A percentile compares a stretch with the other conserved stretches of the same genome.
Conservation (phyloP, 805 yeast species). For the Teunomyces tritomae region DNA sequence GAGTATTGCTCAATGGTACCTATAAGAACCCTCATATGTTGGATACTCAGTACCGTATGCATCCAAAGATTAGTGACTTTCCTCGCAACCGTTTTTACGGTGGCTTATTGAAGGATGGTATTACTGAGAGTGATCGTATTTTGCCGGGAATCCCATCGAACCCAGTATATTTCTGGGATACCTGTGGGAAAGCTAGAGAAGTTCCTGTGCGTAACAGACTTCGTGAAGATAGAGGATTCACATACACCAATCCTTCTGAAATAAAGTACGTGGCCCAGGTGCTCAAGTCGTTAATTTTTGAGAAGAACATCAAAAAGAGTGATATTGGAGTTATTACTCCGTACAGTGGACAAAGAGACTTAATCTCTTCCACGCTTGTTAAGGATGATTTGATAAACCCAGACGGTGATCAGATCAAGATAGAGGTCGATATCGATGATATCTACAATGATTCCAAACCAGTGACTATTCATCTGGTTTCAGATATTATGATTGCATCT, state of each 20-base stretch:
- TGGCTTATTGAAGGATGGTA: slow-evolving; percentile 54
- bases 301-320: slow-evolving; percentile 47
- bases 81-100: slow-evolving; percentile 53
- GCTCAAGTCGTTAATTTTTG: slow-evolving; percentile 49
- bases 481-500: slow-evolving; percentile 42
- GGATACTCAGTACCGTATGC: slow-evolving; percentile 69
- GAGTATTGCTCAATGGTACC: slow-evolving; percentile 61
- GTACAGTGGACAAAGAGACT: slow-evolving; percentile 72
- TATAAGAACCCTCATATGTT: slow-evolving; percentile 63
- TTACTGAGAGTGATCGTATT: slow-evolving; percentile 49
- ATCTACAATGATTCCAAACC: slow-evolving; percentile 44
- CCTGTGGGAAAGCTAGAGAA: slow-evolving; percentile 48
- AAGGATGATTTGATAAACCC: slow-evolving; percentile 59
- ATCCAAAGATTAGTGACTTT: slow-evolving; percentile 59
- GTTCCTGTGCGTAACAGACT: slow-evolving; percentile 45
- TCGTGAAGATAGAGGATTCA: slow-evolving; percentile 52
- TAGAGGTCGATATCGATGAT: slow-evolving; percentile 63
- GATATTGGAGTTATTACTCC: slow-evolving; percentile 71
- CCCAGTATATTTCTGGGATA: slow-evolving; percentile 63
- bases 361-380: slow-evolving; percentile 50
- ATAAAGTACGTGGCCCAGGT: slow-evolving; percentile 45
- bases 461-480: slow-evolving; percentile 48
- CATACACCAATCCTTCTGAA: slow-evolving; percentile 58
- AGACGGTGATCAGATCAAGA: slow-evolving; percentile 39
- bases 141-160: slow-evolving; percentile 43